A percentile compares a stretch with the other conserved stretches of the same genome.
These are phyloP conservation scores for Ophiostoma tasmaniense DNA, from an alignment of 2,329 filamentous ascomycete genomes.

Conservation along the genomic window DNA sequence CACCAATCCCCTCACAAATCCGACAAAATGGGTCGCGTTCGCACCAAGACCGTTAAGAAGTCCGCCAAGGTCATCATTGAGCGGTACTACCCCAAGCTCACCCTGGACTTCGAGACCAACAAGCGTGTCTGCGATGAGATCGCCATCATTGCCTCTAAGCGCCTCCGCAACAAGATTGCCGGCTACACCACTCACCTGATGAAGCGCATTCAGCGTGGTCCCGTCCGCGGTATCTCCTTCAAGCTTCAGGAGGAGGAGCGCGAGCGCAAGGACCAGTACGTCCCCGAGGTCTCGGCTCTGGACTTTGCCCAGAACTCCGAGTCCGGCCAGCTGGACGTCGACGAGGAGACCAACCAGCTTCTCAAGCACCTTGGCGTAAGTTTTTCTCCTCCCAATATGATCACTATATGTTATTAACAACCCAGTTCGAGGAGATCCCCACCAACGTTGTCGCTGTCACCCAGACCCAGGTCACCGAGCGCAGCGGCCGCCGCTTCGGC, in stretches of 20 bases:
- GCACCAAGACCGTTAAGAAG: constrained; percentile 63
- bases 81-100: constrained; percentile 95
- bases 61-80: constrained; percentile 99
- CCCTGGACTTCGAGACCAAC: constrained; percentile 96
- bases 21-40: constrained; percentile 62
- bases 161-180: constrained; percentile 98
- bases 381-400: constrained; percentile 28
- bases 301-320: constrained; percentile 95
- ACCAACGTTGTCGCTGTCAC: constrained; percentile 77
- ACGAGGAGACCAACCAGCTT: constrained; percentile 96
- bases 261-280: constrained; percentile 99
- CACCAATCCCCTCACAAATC: constrained; percentile 29
- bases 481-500: constrained; percentile 44
- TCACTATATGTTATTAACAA: constrained; percentile 3
- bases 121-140: constrained; percentile 96
- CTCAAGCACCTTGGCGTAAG: constrained; percentile 97
- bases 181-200: constrained; percentile 98
- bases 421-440: constrained; percentile 88
- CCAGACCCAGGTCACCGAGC: constrained; percentile 80
- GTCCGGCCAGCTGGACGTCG: constrained; percentile 87
- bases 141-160: constrained; percentile 97
- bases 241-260: constrained; percentile 99
- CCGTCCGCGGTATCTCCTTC: constrained; percentile 99
- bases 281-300: constrained; percentile 95
- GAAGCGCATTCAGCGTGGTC: constrained; percentile 99